phyloP scores from a whole-genome alignment of 352 stramenopile species.

The Globisporangium emineosum region DNA sequence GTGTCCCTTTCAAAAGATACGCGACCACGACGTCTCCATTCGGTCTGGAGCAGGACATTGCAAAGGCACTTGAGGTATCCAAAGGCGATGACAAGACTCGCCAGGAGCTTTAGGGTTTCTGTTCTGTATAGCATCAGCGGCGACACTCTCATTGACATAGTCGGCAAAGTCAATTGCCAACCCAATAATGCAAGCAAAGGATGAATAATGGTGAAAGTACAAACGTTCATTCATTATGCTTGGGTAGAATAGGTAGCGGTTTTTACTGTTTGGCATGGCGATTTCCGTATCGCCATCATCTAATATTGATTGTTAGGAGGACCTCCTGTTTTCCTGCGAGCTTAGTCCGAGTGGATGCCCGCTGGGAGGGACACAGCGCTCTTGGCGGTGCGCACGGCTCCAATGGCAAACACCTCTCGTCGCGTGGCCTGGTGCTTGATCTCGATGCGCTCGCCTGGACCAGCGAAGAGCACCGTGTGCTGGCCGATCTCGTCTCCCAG shows the following conservation, averaged over 20 bases:
- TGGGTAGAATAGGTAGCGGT: not conserved
- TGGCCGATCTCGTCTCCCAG: conserved; percentile 80
- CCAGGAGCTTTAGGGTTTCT: conserved; percentile 11
- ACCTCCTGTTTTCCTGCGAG: not conserved
- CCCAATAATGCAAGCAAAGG: not conserved
- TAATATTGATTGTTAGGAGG: not conserved
- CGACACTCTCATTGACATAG: not conserved
- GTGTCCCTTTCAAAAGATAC: conserved; percentile 68
- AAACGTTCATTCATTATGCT: not conserved
- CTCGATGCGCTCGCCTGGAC: conserved; percentile 77
- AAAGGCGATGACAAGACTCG: not conserved
- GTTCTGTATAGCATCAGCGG: not conserved
- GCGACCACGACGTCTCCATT: conserved; percentile 60
- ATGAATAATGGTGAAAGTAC: not conserved
- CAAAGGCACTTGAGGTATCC: conserved; percentile 30
- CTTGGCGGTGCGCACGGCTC: conserved; percentile 63
- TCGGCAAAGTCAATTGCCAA: not conserved
- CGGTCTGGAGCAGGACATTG: conserved; percentile 65
- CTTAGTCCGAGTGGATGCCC: conserved; percentile 57
- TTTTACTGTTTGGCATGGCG: not conserved
- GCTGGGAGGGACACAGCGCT: conserved; percentile 38
- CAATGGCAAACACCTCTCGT: conserved; percentile 81
- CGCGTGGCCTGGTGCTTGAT: conserved; percentile 80
- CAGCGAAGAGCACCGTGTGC: conserved; percentile 81
- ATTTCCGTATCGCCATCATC: not conserved